These are phyloP conservation scores for Leucosporidium yakuticum DNA, from an alignment of 768 basidiomycete genomes.

Conservation along the genomic window DNA sequence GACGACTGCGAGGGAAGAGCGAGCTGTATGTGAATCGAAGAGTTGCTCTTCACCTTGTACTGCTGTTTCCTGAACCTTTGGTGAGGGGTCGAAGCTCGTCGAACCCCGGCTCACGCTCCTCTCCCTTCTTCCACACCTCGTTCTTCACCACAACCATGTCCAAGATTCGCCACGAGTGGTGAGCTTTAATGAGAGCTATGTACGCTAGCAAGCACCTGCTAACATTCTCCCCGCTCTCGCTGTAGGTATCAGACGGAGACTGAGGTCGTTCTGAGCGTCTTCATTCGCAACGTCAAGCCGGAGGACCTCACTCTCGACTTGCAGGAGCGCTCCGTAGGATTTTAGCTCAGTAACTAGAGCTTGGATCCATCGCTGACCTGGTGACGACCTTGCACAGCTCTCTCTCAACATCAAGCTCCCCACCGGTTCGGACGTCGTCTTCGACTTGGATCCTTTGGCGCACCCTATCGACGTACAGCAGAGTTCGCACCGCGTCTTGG, in stretches of 20 bases:
- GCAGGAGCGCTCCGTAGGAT: constrained; percentile 22
- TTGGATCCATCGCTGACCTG: neutral
- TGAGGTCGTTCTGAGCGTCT: constrained; percentile 36
- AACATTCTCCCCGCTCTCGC: too few relatives aligned
- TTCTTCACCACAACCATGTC: too few relatives aligned
- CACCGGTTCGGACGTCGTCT: constrained; percentile 34
- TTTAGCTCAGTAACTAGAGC: too few relatives aligned
- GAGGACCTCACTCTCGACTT: constrained; percentile 34
- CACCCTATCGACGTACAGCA: constrained; percentile 66
- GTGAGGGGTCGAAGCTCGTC: too few relatives aligned
- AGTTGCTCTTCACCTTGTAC: too few relatives aligned
- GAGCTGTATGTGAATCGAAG: too few relatives aligned
- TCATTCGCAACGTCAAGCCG: constrained; percentile 37
- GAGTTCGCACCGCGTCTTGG: constrained; percentile 64
- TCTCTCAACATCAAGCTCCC: constrained; percentile 34
- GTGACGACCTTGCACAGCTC: constrained; percentile 20
- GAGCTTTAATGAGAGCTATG: neutral
- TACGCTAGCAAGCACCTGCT: neutral
- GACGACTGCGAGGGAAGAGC: too few relatives aligned
- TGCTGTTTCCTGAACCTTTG: too few relatives aligned
- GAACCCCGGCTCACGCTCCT: too few relatives aligned
- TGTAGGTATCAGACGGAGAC: constrained; percentile 36
- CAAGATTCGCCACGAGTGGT: constrained; percentile 36
- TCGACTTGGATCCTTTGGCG: constrained; percentile 65
- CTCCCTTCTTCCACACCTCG: neutral